Conservation (phyloP, 2,329 filamentous ascomycete genomes). For the Pseudohalonectria lignicola region DNA sequence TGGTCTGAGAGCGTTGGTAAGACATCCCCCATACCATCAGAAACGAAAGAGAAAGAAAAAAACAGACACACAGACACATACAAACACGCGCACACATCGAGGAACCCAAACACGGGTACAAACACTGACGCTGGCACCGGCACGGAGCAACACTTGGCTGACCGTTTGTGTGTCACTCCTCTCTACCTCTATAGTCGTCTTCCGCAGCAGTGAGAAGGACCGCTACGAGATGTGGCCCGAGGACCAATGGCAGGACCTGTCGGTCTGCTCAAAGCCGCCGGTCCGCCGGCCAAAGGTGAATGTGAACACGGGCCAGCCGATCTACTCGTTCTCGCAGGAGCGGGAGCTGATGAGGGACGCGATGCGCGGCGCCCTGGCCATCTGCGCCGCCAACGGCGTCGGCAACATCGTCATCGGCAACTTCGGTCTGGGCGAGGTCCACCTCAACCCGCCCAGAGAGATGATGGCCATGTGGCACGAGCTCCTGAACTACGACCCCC, state of each 20-base stretch:
- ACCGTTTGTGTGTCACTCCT: slow-evolving; percentile 1
- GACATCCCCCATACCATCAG: too few species aligned
- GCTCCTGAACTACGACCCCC: slow-evolving; percentile 49
- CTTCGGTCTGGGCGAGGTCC: slow-evolving; percentile 53
- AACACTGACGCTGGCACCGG: too few species aligned
- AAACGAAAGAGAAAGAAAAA: too few species aligned
- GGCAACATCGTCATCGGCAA: slow-evolving; percentile 49
- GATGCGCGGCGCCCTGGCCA: slow-evolving; percentile 58
- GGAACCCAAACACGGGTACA: too few species aligned
- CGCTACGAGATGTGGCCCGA: slow-evolving; percentile 46
- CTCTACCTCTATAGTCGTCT: slow-evolving; percentile 57
- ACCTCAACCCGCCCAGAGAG: slow-evolving; percentile 54
- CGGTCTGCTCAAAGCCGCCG: slow-evolving; percentile 65
- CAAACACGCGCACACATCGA: too few species aligned
- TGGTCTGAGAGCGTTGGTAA: slow-evolving; percentile 57
- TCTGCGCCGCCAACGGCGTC: slow-evolving; percentile 52
- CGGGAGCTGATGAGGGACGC: slow-evolving; percentile 62
- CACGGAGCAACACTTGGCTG: too few species aligned
- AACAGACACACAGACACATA: too few species aligned
- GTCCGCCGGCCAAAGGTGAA: slow-evolving; percentile 60
- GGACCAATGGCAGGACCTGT: slow-evolving; percentile 44
- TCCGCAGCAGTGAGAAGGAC: slow-evolving; percentile 59
- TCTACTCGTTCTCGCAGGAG: slow-evolving; percentile 63
- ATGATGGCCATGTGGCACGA: slow-evolving; percentile 57
- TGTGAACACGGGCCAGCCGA: slow-evolving; percentile 43